These are phyloP conservation scores for Gentiana straminea DNA, from an alignment of 257 asterid genomes.

Conservation along the genomic window DNA sequence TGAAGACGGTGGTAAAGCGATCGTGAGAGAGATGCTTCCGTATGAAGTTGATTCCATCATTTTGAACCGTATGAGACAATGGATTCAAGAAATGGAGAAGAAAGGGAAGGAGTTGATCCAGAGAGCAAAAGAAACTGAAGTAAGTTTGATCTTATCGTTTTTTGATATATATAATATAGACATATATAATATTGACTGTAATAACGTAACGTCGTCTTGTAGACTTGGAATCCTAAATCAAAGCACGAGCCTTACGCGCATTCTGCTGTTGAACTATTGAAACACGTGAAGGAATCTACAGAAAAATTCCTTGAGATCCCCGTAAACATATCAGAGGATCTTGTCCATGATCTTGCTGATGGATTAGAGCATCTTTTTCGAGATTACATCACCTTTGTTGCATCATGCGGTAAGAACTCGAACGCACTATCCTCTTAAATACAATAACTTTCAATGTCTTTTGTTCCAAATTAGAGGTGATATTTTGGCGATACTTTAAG, in stretches of 20 bases:
- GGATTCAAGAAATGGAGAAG: slow-evolving; percentile 75
- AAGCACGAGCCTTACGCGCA: slow-evolving; percentile 82
- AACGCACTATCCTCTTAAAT: background rate
- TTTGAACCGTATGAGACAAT: slow-evolving; percentile 36
- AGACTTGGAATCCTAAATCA: slow-evolving; percentile 97
- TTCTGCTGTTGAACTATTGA: slow-evolving; percentile 62
- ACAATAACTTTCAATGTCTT: no score
- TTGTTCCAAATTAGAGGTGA: no score
- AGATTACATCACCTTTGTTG: slow-evolving; percentile 56
- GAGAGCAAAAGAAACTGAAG: slow-evolving; percentile 81
- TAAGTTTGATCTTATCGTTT: slow-evolving; percentile 14
- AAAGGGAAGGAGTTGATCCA: slow-evolving; percentile 48
- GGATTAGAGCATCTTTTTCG: slow-evolving; percentile 65
- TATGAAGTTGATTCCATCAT: slow-evolving; percentile 70
- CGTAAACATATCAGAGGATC: slow-evolving; percentile 42
- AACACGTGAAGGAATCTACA: slow-evolving; percentile 44
- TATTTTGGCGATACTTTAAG: no score
- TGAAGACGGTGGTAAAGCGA: slow-evolving; percentile 80
- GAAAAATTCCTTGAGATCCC: slow-evolving; percentile 74
- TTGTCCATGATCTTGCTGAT: slow-evolving; percentile 49
- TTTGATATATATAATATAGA: background rate
- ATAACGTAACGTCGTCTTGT: slow-evolving; percentile 8
- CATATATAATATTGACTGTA: background rate
- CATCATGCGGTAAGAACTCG: slow-evolving; percentile 64
- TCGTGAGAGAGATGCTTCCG: slow-evolving; percentile 71